Evolutionary conservation across 176 grass and related monocot species (phyloP).

Genomic region (Oropetium thomaeum): DNA sequence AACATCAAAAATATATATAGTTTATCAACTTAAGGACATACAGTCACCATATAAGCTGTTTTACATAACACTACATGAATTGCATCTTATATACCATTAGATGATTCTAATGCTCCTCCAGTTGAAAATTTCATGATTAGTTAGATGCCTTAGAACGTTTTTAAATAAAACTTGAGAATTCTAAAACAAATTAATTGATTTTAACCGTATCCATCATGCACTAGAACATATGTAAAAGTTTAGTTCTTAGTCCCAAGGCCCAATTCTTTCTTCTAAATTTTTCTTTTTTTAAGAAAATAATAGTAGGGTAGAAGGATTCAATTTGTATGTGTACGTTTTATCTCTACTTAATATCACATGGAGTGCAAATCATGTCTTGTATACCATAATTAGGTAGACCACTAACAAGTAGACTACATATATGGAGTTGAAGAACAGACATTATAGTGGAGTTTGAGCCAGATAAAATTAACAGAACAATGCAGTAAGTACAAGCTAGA

Average conservation of each 20-base stretch:
- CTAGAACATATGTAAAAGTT: neutral
- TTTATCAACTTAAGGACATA: constrained; percentile 9
- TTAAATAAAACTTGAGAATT: neutral
- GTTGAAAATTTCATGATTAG: neutral
- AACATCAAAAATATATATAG: constrained; percentile 15
- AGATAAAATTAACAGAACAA: constrained; percentile 22
- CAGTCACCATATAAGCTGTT: neutral
- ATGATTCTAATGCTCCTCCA: neutral
- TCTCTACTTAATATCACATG: constrained; percentile 27
- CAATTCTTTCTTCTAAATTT: neutral
- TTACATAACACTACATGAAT: neutral
- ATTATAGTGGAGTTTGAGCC: neutral
- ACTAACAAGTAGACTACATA: neutral
- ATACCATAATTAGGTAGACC: constrained; percentile 23
- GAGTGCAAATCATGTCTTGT: constrained; percentile 6
- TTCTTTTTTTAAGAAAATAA: neutral
- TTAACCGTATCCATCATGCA: neutral
- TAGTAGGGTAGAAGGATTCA: neutral
- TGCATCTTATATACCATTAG: neutral
- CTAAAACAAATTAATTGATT: neutral
- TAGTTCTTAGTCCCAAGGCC: neutral
- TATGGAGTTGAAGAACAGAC: neutral
- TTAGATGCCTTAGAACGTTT: neutral
- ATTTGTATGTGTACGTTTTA: neutral
- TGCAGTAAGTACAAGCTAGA: constrained; percentile 10